Evolutionary conservation across 257 asterid genomes (phyloP).

Genomic region (Nicotiana noctiflora): DNA sequence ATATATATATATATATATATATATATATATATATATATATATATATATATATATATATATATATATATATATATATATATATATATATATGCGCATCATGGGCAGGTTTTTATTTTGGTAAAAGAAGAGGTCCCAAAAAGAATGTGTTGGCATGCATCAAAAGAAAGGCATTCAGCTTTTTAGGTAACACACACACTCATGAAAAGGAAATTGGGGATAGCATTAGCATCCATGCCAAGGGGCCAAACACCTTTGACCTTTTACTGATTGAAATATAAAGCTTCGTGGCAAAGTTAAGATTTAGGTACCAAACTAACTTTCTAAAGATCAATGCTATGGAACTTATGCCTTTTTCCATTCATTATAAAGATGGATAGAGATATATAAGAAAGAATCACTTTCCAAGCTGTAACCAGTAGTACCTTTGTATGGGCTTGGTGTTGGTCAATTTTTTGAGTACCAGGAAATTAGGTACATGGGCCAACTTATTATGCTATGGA

Average conservation of each 20-base stretch:
- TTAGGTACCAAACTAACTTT: neutral
- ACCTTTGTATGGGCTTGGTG: neutral
- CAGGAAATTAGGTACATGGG: neutral
- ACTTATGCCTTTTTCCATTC: neutral
- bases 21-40: neutral
- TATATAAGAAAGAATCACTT: neutral
- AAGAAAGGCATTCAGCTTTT: neutral
- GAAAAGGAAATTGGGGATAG: neutral
- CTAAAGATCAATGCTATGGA: neutral
- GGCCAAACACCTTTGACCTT: slow-evolving; percentile 9
- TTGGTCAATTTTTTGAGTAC: neutral
- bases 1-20: neutral
- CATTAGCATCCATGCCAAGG: neutral
- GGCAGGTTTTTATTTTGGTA: neutral
- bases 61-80: neutral
- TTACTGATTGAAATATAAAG: neutral
- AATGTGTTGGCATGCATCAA: neutral
- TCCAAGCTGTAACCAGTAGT: neutral
- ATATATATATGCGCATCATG: neutral
- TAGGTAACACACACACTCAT: neutral
- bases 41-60: neutral
- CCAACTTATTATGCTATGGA: neutral
- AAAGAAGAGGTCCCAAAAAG: neutral
- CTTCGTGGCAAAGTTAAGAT: neutral
- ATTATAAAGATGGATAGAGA: neutral